Percentiles rank a stretch among this genome's conserved stretches.
These are phyloP conservation scores for Hibiscus trionum DNA, from an alignment of 345 rosid species.

Conservation along the genomic window DNA sequence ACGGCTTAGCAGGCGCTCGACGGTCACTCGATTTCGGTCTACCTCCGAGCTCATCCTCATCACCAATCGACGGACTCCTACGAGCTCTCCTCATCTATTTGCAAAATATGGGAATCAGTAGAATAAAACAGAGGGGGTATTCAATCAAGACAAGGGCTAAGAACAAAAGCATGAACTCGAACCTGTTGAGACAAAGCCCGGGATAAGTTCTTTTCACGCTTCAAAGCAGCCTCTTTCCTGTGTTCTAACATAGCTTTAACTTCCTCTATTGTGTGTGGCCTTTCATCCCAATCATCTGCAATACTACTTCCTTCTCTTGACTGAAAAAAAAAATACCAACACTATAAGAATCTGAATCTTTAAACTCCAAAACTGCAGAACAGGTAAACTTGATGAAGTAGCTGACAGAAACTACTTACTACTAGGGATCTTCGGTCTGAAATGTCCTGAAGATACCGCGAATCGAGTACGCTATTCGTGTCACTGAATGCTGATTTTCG, in stretches of 20 bases:
- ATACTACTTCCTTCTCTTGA: conserved; percentile 70
- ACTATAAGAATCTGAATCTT: background rate
- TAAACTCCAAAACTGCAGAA: background rate
- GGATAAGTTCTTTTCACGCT: conserved; percentile 51
- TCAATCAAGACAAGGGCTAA: background rate
- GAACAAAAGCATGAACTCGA: background rate
- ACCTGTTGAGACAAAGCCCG: conserved; percentile 68
- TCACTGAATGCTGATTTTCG: conserved; percentile 61
- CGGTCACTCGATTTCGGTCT: conserved; percentile 56
- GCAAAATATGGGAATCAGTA: background rate
- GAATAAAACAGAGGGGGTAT: background rate
- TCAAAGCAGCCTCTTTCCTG: conserved; percentile 49
- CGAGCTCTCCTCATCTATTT: conserved; percentile 42
- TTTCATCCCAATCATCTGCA: conserved; percentile 71
- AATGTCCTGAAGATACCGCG: conserved; percentile 57
- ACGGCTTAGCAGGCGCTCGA: conserved; percentile 51
- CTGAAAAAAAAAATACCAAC: conserved; percentile 18
- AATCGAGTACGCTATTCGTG: conserved; percentile 38
- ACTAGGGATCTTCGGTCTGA: conserved; percentile 59
- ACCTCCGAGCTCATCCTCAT: conserved; percentile 37
- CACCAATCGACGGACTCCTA: conserved; percentile 46
- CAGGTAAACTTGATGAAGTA: background rate
- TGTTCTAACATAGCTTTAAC: conserved; percentile 71
- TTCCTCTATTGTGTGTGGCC: conserved; percentile 68
- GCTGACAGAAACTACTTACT: conserved; percentile 22